Percentiles rank a stretch among this genome's conserved stretches.
Evolutionary conservation across 176 grass and related monocot genomes (phyloP).

Genomic region (Carex cristatella): DNA sequence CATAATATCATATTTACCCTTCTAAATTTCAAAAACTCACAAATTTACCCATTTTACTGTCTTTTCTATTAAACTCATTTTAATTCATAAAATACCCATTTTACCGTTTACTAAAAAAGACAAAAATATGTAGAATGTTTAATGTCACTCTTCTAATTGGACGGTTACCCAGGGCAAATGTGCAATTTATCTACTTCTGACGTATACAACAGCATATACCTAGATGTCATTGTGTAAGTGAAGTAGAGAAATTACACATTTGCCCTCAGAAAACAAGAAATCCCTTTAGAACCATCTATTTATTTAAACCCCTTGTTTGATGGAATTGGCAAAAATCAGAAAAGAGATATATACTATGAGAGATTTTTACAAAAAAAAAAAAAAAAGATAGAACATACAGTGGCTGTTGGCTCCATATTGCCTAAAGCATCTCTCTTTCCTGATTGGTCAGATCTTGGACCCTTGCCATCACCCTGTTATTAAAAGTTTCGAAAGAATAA

Average conservation of each 20-base stretch:
- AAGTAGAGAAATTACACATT: too few relatives aligned
- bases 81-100: neutral
- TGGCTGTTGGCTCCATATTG: slow-evolving; percentile 36
- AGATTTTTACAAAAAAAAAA: neutral
- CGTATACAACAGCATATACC: too few relatives aligned
- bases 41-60: too few relatives aligned
- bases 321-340: neutral
- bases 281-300: neutral
- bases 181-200: too few relatives aligned
- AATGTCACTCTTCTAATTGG: too few relatives aligned
- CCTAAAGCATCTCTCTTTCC: slow-evolving; percentile 49
- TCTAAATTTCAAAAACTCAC: too few relatives aligned
- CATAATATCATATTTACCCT: too few relatives aligned
- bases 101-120: too few relatives aligned
- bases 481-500: neutral
- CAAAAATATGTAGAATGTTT: too few relatives aligned
- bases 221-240: too few relatives aligned
- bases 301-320: neutral
- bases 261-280: neutral
- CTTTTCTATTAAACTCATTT: too few relatives aligned
- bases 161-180: too few relatives aligned
- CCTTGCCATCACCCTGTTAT: slow-evolving; percentile 56
- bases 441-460: slow-evolving; percentile 40
- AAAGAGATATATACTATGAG: neutral
- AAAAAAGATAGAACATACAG: slow-evolving; percentile 34